Evolutionary conservation across 2,329 filamentous ascomycete species (phyloP), one percentile per base, ranked within the genome.

Genomic region (Exophiala sp.): DNA sequence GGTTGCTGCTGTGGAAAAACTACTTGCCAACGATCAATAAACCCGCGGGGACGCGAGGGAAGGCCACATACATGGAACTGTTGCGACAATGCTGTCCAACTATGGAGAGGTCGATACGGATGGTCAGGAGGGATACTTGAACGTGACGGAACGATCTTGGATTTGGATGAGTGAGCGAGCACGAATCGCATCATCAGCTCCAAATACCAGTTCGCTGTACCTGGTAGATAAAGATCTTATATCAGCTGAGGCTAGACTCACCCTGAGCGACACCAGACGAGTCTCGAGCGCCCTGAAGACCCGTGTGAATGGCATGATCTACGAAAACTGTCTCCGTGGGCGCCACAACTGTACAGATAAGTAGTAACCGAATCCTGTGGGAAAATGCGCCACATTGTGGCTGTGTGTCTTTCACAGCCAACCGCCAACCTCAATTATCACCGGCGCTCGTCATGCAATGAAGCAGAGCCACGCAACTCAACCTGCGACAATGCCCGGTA

Each of bases 1-100:
- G 72, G 86, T 95, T 18, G 70, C 69, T 19, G 76, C 75, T 43
- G 79, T 84, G 27, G 70, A 79, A 58, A 69, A 71, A 58, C 59
- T 83, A 47, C 62, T 83, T 54, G 34, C 34, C 5, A 37, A 16
- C 19, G 34, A 37, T 32, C 29, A 32, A n/a, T 32, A n/a, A 32
- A n/a, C 5, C 5, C 24, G 24, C 5, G 10, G 24, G 24, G n/a
- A n/a, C n/a, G n/a, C n/a, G n/a, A n/a, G n/a, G n/a, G n/a, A n/a
- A n/a, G n/a, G n/a, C n/a, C n/a, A n/a, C n/a, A n/a, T n/a, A n/a
- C n/a, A n/a, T n/a, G n/a, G n/a, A n/a, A n/a, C n/a, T n/a, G n/a
- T n/a, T n/a, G n/a, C n/a, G n/a, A n/a, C n/a, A n/a, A n/a, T n/a
- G n/a, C n/a, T n/a, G n/a, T n/a, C n/a, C n/a, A n/a, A n/a, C n/a